Base-by-base conservation (phyloP, 1,284 basidiomycete species). In the Tilletia walkeri region DNA sequence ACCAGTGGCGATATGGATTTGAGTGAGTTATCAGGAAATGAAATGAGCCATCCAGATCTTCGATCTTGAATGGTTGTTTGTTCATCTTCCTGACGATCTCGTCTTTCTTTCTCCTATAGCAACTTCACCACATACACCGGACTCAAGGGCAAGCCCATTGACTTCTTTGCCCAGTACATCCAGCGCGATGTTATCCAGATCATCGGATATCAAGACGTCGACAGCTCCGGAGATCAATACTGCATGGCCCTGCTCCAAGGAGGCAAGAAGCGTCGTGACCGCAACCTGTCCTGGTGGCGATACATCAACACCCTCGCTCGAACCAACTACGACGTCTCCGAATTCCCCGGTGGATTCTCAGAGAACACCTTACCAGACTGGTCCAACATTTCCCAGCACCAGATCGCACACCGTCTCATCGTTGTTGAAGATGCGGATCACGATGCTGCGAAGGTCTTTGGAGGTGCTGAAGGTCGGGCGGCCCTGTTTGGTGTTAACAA, bases 131-230 rank as follows among this genome's bases (percentile, higher is more conserved):
- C 65, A 10, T 45, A 53, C 49, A 79, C 77, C 16, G 82, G 77
- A 0, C 65, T 74, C 6, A 53, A 70, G 16, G 76, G 75, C 6
- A 69, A 68, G 7, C 78, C 80, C 0, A 65, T 75, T 14, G 69
- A 78, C 56, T 82, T 82, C 69, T 83, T 81, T 67, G 67, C 68
- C 0, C 76, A 77, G 41, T 80, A 78, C 70, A 70, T 81, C 45
- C 65, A 39, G 9, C 74, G 81, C 10, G 82, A 83, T 67, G 76
- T 83, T 0, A 69, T 82, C 48, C 78, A 77, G 70, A 74, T 83
- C 53, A 77, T 83, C 10, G 81, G 81, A 0, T 71, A 77, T 66
- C 67, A 81, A 66, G 82, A 83, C 68, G 73, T 73, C 1, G 59
- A 67, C 0, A 73, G 66, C 69, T 65, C 69, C 9, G 68, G 72